Base-by-base conservation (phyloP, 345 rosid genomes). In the Gossypium longicalyx region DNA sequence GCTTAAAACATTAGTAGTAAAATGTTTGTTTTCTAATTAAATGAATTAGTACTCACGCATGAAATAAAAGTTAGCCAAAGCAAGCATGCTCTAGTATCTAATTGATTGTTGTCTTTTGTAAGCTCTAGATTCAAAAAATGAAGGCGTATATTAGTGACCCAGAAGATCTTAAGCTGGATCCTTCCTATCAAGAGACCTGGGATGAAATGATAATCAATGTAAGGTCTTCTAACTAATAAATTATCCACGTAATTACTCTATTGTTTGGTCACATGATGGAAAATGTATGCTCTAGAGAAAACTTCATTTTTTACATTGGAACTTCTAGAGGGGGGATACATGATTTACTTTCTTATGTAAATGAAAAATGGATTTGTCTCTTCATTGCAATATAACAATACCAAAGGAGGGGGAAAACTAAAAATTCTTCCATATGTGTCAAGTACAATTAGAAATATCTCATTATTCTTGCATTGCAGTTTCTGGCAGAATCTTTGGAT, bases 51-150 rank as follows among this genome's bases (percentile, higher is more conserved):
- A 34, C 45, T 61, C 43, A 25, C 65, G 54, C 53, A 41, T 74
- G 65, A 48, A 51, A 51, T 23, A 41, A 23, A n/a, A 48, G 60
- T 75, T 34, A 63, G 44, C 58, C 12, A 79, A 70, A 59, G 38
- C 51, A 51, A 53, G 81, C 79, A 56, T 52, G 23, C 54, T 43
- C 1, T 58, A 29, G 74, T 67, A 80, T 81, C 86, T 88, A 81
- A 86, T 80, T 86, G 84, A 61, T 78, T 81, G 54, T 86, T 75
- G 77, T 82, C 78, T 83, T 82, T 87, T 90, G 88, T 85, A 94
- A 94, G 98, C 91, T 88, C 93, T 94, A 94, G 98, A 89, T 94
- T 86, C 97, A 97, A 83, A 94, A 94, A 86, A 92, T 94, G 97
- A 94, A 92, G 98, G 97, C 98, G 9, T 94, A 94, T 92, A 82